phyloP scores from a whole-genome alignment of 352 stramenopile species.

The Phytophthora kernoviae region DNA sequence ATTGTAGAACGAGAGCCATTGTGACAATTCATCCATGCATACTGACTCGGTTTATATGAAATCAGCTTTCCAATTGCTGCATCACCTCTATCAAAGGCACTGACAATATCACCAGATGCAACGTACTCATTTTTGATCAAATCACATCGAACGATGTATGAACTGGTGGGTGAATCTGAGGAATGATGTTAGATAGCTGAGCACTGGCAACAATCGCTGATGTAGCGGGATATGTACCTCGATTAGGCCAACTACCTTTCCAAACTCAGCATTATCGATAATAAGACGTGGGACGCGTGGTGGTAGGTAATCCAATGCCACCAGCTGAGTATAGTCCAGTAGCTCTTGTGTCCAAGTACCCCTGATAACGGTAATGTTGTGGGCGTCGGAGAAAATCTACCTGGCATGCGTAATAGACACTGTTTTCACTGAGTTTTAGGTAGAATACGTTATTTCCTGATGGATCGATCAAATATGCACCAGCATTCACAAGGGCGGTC shows the following conservation, averaged over 20 bases:
- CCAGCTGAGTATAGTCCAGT: conserved; percentile 6
- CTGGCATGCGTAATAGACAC: background rate
- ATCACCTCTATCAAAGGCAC: conserved; percentile 1
- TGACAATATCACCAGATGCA: conserved; percentile 1
- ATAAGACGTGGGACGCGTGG: conserved; percentile 6
- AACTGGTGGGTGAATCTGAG: background rate
- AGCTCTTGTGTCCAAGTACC: background rate
- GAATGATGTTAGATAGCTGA: conserved; percentile 2
- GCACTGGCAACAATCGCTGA: background rate
- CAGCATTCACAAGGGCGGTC: background rate
- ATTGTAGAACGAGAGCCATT: conserved; percentile 5
- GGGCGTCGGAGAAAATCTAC: background rate
- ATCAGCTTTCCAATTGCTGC: conserved; percentile 5
- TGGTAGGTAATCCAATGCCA: conserved; percentile 3
- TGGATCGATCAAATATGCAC: background rate
- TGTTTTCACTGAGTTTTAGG: conserved; percentile 1
- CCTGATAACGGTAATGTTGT: background rate
- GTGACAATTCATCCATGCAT: conserved; percentile 1
- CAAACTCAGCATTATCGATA: conserved; percentile 14
- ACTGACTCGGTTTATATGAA: conserved; percentile 1
- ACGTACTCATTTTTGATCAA: conserved; percentile 8
- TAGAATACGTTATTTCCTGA: background rate
- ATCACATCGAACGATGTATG: conserved; percentile 9
- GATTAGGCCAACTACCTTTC: conserved; percentile 3
- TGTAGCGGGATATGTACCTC: conserved; percentile 6